phyloP scores from a whole-genome alignment of 129 eudicot genomes.

The Helichrysum umbraculigerum region DNA sequence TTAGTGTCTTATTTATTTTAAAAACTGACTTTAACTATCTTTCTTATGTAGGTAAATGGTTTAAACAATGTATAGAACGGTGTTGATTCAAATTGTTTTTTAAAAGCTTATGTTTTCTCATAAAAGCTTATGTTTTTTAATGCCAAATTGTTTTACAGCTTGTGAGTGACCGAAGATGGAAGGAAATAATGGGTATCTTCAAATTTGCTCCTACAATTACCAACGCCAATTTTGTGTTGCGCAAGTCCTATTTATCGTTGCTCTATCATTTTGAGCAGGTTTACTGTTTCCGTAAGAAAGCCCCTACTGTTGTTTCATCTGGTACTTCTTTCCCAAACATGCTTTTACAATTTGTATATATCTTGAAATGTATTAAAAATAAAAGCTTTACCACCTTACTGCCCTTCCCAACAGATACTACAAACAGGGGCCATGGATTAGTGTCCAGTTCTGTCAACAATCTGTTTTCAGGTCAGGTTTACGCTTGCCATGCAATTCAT shows the following conservation, averaged over 20 bases:
- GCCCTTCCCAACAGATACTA: constrained; percentile 42
- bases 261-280: constrained; percentile 97
- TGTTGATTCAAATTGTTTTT: too few species aligned
- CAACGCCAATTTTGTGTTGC: constrained; percentile 68
- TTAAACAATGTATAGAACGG: too few species aligned
- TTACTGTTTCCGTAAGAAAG: constrained; percentile 67
- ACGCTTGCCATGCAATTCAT: not conserved
- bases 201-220: constrained; percentile 66
- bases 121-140: not conserved
- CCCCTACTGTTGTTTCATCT: constrained; percentile 34
- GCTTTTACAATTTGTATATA: not conserved
- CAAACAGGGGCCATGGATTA: constrained; percentile 52
- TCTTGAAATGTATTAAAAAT: constrained; percentile 4
- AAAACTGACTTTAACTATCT: too few species aligned
- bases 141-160: constrained; percentile 44
- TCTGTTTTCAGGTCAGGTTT: constrained; percentile 52
- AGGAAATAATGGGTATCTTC: constrained; percentile 67
- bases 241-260: constrained; percentile 71
- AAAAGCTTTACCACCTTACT: not conserved
- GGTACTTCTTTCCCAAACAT: constrained; percentile 42
- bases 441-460: constrained; percentile 42
- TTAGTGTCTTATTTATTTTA: too few species aligned
- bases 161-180: constrained; percentile 82
- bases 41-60: too few species aligned
- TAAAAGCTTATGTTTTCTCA: not conserved